Base-by-base conservation (phyloP, 2,329 filamentous ascomycete species). In the Xylaria arbuscula region DNA sequence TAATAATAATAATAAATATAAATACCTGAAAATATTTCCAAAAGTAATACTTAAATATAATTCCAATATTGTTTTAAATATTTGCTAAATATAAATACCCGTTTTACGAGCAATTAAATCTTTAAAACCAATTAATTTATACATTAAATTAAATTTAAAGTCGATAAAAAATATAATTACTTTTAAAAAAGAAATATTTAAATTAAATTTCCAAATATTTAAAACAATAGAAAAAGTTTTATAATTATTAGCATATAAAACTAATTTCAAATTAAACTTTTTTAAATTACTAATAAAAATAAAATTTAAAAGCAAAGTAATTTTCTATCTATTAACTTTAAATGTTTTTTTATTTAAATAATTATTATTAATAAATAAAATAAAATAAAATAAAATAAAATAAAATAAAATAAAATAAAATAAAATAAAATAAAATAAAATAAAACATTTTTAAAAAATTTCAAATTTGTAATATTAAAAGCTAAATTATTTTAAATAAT, bases 201-300 rank as follows among this genome's bases (percentile, higher is more conserved):
- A 48, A 24, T 50, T 50, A 50, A 50, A 50, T 50, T 50, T 48
- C 22, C 2, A 50, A 50, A 50, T 50, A 40, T 40, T 50, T 28
- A 28, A 50, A 50, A 24, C 24, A 22, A 50, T 13, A 24, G 22
- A 22, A 50, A 50, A 50, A 22, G 11, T 24, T 8, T 8, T 24
- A 3, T 50, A 50, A 24, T 50, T 50, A 50, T 50, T 50, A 50
- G 8, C 11, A 50, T 50, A 24, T 50, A 50, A 8, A 24, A 2
- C 19, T 50, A 50, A 50, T 50, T 50, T 50, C 2, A 4, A 24
- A 50, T 50, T 50, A 50, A 50, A 50, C 9, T 13, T 11, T 22
- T 13, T 50, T 24, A 24, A 50, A 50, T 2, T 4, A 11, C 19
- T 48, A 22, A 9, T 19, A 19, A 19, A 48, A 19, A 19, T 48